These are phyloP conservation scores for Diddensiella santjacobensis DNA, from an alignment of 805 yeast species.

Conservation along the genomic window DNA sequence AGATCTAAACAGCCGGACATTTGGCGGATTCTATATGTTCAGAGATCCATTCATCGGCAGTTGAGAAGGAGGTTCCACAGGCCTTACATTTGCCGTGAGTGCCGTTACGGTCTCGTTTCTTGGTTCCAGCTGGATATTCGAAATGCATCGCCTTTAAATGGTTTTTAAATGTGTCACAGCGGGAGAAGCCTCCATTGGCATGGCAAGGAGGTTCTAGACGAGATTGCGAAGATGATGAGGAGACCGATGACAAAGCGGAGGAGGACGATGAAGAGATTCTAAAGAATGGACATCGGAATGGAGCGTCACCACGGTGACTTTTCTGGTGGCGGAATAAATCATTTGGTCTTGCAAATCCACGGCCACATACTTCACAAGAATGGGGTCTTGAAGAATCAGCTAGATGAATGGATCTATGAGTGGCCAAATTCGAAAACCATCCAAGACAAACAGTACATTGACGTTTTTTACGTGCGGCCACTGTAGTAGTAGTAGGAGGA, in stretches of 20 bases:
- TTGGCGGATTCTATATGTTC: conserved; percentile 56
- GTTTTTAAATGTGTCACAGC: conserved; percentile 90
- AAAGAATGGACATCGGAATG: conserved; percentile 78
- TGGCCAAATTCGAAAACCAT: conserved; percentile 73
- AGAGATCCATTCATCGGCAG: conserved; percentile 76
- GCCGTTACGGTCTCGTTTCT: conserved; percentile 65
- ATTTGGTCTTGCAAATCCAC: conserved; percentile 86
- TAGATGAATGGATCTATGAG: conserved; percentile 76
- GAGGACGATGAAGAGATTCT: too few species aligned
- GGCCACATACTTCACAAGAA: conserved; percentile 67
- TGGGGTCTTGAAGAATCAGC: conserved; percentile 73
- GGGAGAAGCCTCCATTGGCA: conserved; percentile 75
- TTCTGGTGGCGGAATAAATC: conserved; percentile 82
- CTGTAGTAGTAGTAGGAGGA: conserved; percentile 14
- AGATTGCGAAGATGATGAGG: not conserved
- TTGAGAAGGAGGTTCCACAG: conserved; percentile 62
- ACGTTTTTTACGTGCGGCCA: conserved; percentile 49
- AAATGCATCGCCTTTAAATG: conserved; percentile 88
- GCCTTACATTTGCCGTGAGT: conserved; percentile 74
- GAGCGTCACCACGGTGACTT: conserved; percentile 76
- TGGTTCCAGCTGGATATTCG: conserved; percentile 82
- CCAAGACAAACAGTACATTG: conserved; percentile 68
- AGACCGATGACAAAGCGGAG: conserved; percentile 10
- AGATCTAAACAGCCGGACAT: conserved; percentile 24
- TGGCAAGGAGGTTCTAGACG: conserved; percentile 51